These are phyloP conservation scores for Cyclotella choctawhatcheeana DNA, from an alignment of 108 stramenopile species.

Conservation along the genomic window DNA sequence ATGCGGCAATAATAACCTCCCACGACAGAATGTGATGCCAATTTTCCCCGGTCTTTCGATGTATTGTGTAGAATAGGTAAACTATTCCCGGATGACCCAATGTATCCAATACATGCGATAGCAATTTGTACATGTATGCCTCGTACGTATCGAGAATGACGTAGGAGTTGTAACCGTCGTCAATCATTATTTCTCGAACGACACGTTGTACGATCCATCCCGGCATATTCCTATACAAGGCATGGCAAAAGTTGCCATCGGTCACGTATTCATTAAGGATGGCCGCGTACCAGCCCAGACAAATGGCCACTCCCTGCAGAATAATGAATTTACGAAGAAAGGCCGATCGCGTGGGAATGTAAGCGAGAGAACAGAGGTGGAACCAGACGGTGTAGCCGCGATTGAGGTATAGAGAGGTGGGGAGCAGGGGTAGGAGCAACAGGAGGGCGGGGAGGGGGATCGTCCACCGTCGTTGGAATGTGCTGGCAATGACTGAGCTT, in stretches of 20 bases:
- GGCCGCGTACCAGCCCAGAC: constrained; percentile 61
- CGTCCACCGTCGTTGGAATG: too few species aligned
- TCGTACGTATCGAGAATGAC: constrained; percentile 16
- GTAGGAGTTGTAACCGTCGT: too few species aligned
- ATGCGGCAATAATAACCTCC: constrained; percentile 54
- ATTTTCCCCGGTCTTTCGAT: constrained; percentile 21
- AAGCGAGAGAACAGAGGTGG: constrained; percentile 48
- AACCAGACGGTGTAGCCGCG: constrained; percentile 72
- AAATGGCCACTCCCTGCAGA: constrained; percentile 46
- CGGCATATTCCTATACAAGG: constrained; percentile 65
- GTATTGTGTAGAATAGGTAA: constrained; percentile 53
- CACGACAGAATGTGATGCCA: constrained; percentile 36
- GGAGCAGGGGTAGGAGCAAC: constrained; percentile 35
- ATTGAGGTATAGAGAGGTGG: constrained; percentile 47
- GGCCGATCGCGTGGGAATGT: constrained; percentile 36
- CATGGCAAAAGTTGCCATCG: constrained; percentile 51
- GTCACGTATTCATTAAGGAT: constrained; percentile 36
- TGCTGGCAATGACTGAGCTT: too few species aligned
- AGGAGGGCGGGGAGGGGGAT: constrained; percentile 23
- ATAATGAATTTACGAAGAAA: constrained; percentile 51
- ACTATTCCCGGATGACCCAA: constrained; percentile 57
- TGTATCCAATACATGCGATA: constrained; percentile 57
- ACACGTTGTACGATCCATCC: constrained; percentile 25
- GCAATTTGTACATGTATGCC: constrained; percentile 24
- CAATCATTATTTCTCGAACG: too few species aligned